A percentile compares a stretch with the other conserved stretches of the same genome.
phyloP scores from a whole-genome alignment of 1,139 yeast genomes.

The Kodamaea suecica region DNA sequence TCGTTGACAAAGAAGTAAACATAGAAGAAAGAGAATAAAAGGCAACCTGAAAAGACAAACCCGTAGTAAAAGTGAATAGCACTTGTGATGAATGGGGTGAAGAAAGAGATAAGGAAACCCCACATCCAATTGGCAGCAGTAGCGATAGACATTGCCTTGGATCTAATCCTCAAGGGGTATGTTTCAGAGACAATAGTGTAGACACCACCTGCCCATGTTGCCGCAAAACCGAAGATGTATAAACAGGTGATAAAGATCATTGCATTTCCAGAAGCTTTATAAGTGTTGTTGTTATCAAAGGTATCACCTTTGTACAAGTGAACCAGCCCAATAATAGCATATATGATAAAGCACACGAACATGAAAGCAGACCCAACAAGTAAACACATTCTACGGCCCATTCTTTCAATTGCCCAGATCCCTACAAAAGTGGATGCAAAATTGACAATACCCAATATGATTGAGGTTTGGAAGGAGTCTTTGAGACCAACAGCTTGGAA shows the following conservation, averaged over 20 bases:
- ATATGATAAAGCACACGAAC: conserved; percentile 58
- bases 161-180: conserved; percentile 75
- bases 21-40: conserved; percentile 36
- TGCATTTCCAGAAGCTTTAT: conserved; percentile 62
- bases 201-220: conserved; percentile 86
- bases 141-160: conserved; percentile 77
- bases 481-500: conserved; percentile 73
- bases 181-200: conserved; percentile 79
- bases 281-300: conserved; percentile 20
- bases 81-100: conserved; percentile 60
- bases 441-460: conserved; percentile 63
- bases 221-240: conserved; percentile 80
- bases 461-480: conserved; percentile 71
- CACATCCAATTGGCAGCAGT: conserved; percentile 77
- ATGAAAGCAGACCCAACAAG: conserved; percentile 46
- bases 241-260: conserved; percentile 77
- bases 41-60: conserved; percentile 25
- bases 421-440: conserved; percentile 71
- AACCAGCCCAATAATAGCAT: conserved; percentile 59
- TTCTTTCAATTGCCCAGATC: conserved; percentile 62
- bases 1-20: conserved; percentile 59
- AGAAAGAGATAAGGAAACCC: conserved; percentile 75
- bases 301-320: conserved; percentile 53
- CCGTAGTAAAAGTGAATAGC: conserved; percentile 29
- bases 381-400: conserved; percentile 69